Conservation (phyloP, 306 rosid species). For the Myrica gale region DNA sequence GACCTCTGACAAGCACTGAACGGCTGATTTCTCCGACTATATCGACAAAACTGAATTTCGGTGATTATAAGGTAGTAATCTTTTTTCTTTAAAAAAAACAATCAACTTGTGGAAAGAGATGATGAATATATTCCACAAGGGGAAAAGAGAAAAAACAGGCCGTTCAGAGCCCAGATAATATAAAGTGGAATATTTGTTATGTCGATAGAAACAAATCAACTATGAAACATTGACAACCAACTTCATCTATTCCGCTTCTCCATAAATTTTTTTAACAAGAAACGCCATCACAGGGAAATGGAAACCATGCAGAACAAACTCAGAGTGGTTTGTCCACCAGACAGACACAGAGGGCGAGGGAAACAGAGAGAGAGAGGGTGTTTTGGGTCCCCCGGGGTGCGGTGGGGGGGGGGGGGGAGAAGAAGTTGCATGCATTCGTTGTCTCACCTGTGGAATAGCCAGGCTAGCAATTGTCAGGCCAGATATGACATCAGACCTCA, state of each 20-base stretch:
- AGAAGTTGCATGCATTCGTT: background rate
- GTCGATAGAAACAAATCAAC: background rate
- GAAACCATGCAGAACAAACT: conserved; percentile 10
- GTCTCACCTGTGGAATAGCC: conserved; percentile 85
- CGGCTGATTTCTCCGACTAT: background rate
- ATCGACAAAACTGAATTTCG: too few species aligned
- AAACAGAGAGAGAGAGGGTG: too few species aligned
- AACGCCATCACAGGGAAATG: background rate
- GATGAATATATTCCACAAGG: background rate
- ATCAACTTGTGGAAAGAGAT: background rate
- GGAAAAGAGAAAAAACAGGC: background rate
- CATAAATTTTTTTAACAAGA: background rate
- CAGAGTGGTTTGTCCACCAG: background rate
- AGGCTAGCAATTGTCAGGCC: conserved; percentile 99
- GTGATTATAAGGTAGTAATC: background rate
- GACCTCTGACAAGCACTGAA: background rate
- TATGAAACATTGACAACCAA: background rate
- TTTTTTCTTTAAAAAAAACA: background rate
- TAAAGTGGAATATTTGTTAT: background rate
- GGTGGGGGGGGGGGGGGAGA: background rate
- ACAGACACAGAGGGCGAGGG: background rate
- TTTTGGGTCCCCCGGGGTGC: too few species aligned
- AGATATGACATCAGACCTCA: conserved; percentile 69
- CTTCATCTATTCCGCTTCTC: background rate
- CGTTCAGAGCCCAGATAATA: background rate